These are phyloP conservation scores for Cicer chorassanicum DNA, from an alignment of 306 rosid species.

Conservation along the genomic window DNA sequence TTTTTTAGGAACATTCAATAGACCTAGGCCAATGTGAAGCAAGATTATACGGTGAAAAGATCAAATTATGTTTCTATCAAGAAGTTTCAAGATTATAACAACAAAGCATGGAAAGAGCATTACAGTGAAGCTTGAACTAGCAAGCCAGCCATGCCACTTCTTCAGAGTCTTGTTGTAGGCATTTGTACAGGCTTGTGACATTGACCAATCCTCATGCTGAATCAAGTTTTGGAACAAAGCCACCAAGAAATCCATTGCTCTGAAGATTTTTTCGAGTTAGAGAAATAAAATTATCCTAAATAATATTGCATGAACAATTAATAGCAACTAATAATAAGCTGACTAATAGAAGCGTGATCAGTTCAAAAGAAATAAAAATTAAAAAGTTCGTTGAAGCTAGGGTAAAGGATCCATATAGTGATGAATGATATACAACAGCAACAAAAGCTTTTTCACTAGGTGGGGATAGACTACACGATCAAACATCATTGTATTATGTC, in stretches of 20 bases:
- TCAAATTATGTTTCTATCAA: constrained; percentile 5
- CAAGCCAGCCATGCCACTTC: constrained; percentile 98
- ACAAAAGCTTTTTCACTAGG: background rate
- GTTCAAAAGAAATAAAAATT: background rate
- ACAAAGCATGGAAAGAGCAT: constrained; percentile 45
- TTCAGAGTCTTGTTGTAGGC: constrained; percentile 87
- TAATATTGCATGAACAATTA: constrained; percentile 18
- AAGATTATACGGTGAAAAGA: constrained; percentile 14
- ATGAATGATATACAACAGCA: background rate
- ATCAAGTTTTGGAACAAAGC: constrained; percentile 79
- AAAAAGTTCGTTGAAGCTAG: background rate
- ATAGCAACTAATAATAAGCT: constrained; percentile 29
- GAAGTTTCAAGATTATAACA: constrained; percentile 40
- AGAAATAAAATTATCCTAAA: constrained; percentile 21
- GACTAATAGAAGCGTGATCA: constrained; percentile 2
- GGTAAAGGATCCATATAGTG: background rate
- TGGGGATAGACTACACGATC: constrained; percentile 12
- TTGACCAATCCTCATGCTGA: constrained; percentile 82
- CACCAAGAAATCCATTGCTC: constrained; percentile 99
- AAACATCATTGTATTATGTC: background rate
- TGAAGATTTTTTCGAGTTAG: constrained; percentile 50
- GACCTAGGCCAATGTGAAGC: background rate
- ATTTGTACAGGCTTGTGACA: constrained; percentile 92
- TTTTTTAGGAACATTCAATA: constrained; percentile 29
- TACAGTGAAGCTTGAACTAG: constrained; percentile 85